A percentile compares a stretch with the other conserved stretches of the same genome.
phyloP scores from a whole-genome alignment of 768 basidiomycete genomes.

The Macrolepiota fuliginosa region DNA sequence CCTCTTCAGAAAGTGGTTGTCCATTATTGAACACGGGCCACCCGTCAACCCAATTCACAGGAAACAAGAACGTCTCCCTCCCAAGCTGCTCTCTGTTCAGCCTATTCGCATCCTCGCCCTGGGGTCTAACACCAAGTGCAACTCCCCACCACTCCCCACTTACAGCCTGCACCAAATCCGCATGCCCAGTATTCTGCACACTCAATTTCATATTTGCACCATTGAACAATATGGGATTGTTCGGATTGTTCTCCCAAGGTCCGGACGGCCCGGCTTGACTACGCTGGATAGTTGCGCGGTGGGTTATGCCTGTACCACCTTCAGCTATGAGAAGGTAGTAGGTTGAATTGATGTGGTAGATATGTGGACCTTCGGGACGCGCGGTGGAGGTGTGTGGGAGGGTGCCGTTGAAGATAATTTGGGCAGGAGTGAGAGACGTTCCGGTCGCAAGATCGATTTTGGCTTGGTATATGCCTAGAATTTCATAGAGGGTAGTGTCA shows the following conservation, averaged over 20 bases:
- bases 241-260: conserved; percentile 39
- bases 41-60: conserved; percentile 35
- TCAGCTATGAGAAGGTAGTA: conserved; percentile 42
- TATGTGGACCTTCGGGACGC: conserved; percentile 40
- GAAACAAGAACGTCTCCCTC: conserved; percentile 38
- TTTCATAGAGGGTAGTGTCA: not conserved
- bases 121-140: conserved; percentile 36
- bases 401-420: conserved; percentile 35
- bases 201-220: conserved; percentile 30
- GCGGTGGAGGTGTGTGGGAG: conserved; percentile 32
- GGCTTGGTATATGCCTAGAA: conserved; percentile 36
- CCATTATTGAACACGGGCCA: conserved; percentile 38
- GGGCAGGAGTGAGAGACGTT: conserved; percentile 31
- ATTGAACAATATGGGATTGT: conserved; percentile 38
- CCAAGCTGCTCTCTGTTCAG: conserved; percentile 19
- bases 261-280: conserved; percentile 33
- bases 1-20: conserved; percentile 20
- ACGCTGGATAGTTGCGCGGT: conserved; percentile 36
- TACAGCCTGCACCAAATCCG: conserved; percentile 32
- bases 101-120: conserved; percentile 17
- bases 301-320: conserved; percentile 35
- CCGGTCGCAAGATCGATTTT: conserved; percentile 37
- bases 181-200: conserved; percentile 38
- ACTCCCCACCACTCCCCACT: conserved; percentile 41
- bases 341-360: conserved; percentile 35